These are phyloP conservation scores for Ophiostoma populinum DNA, from an alignment of 2,329 filamentous ascomycete genomes.

Conservation along the genomic window DNA sequence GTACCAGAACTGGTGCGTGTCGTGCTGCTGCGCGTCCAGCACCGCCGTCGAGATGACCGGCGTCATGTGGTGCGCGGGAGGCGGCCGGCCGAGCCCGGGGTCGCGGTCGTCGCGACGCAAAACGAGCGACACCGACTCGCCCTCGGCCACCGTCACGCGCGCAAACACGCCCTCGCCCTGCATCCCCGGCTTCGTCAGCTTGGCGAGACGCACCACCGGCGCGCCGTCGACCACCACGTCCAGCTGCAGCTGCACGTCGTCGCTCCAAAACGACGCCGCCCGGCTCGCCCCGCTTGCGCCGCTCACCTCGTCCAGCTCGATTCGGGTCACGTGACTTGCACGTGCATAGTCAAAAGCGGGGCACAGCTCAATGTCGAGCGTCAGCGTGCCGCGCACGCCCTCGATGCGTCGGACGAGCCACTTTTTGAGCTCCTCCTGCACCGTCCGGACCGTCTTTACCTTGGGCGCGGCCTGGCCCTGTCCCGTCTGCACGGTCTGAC, in stretches of 20 bases:
- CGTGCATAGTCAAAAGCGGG: constrained; percentile 56
- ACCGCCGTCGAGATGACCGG: constrained; percentile 38
- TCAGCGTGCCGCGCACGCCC: constrained; percentile 50
- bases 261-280: constrained; percentile 44
- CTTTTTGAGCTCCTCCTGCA: constrained; percentile 47
- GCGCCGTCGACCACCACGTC: constrained; percentile 34
- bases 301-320: constrained; percentile 27
- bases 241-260: constrained; percentile 42
- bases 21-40: constrained; percentile 45
- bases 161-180: constrained; percentile 47
- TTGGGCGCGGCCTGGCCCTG: constrained; percentile 13
- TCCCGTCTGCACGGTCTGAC: too few species aligned
- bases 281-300: constrained; percentile 29
- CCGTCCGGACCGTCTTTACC: constrained; percentile 33
- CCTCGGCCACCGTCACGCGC: constrained; percentile 41
- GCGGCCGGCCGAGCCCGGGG: background rate
- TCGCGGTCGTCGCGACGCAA: constrained; percentile 43
- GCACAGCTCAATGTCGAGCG: constrained; percentile 53
- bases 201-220: constrained; percentile 39
- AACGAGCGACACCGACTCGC: constrained; percentile 52
- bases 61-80: constrained; percentile 28
- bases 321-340: constrained; percentile 41
- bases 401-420: constrained; percentile 57
- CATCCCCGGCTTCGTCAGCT: constrained; percentile 32
- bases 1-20: constrained; percentile 56